Percentiles rank a stretch among this genome's conserved stretches.
These are phyloP conservation scores for Curvularia spicifera DNA, from an alignment of 2,329 filamentous ascomycete genomes.

Conservation along the genomic window DNA sequence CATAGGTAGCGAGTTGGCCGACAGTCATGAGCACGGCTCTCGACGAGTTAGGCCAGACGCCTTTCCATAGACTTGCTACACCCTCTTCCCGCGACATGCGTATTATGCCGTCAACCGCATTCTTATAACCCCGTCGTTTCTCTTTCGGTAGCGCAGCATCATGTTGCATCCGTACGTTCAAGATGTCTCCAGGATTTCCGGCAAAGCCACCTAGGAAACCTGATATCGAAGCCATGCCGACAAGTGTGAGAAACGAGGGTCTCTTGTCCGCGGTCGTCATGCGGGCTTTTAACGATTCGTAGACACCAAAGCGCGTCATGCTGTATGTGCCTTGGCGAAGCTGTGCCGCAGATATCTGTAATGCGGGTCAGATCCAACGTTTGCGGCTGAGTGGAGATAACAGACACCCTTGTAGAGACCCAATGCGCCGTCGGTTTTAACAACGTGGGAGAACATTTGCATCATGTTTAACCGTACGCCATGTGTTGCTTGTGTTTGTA, in stretches of 20 bases:
- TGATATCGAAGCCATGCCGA: constrained; percentile 81
- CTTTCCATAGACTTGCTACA: constrained; percentile 75
- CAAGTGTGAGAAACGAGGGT: constrained; percentile 76
- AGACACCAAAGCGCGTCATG: constrained; percentile 94
- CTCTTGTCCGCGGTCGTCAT: constrained; percentile 60
- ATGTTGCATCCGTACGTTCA: constrained; percentile 99
- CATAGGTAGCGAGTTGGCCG: constrained; percentile 82
- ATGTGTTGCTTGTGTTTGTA: constrained; percentile 77
- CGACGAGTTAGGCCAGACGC: constrained; percentile 81
- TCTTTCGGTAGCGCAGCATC: constrained; percentile 76
- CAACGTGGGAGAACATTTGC: constrained; percentile 82
- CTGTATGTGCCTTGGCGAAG: constrained; percentile 93
- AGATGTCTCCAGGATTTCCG: constrained; percentile 92
- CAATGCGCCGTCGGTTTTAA: constrained; percentile 74
- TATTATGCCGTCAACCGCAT: constrained; percentile 84
- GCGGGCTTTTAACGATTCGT: constrained; percentile 86
- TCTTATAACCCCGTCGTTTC: constrained; percentile 83
- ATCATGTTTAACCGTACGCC: constrained; percentile 78
- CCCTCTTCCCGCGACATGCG: constrained; percentile 91
- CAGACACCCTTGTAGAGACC: constrained; percentile 84
- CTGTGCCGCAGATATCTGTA: constrained; percentile 81
- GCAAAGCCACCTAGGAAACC: constrained; percentile 88
- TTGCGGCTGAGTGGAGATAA: constrained; percentile 9
- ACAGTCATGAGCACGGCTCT: constrained; percentile 89
- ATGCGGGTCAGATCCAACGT: not conserved